These are phyloP conservation scores for Nelumbo lutea DNA, from an alignment of 164 flowering plant species.

Conservation along the genomic window DNA sequence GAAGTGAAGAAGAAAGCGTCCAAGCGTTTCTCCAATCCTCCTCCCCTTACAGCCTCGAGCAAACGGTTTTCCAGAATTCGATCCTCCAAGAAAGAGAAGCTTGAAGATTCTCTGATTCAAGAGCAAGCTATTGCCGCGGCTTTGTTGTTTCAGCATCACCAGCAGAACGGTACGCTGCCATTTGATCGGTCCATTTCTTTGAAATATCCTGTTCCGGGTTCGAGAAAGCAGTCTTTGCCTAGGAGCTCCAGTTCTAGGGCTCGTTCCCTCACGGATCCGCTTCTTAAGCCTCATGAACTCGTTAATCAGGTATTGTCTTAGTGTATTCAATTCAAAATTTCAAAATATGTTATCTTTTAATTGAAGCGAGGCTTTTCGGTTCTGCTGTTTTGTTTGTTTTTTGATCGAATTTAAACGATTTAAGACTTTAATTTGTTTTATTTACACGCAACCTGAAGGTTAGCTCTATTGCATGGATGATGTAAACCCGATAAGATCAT, in stretches of 20 bases:
- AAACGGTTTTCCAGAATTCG: conserved; percentile 54
- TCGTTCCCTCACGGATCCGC: conserved; percentile 72
- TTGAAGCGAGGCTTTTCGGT: no score
- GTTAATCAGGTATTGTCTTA: conserved; percentile 59
- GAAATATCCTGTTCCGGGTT: conserved; percentile 34
- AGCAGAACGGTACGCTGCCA: conserved; percentile 31
- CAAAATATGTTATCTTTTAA: background rate
- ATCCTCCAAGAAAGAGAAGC: conserved; percentile 42
- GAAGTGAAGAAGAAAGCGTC: conserved; percentile 28
- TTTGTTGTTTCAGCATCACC: conserved; percentile 46
- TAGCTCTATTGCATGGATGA: background rate
- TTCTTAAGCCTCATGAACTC: conserved; percentile 85
- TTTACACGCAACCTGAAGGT: background rate
- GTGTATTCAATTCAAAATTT: background rate
- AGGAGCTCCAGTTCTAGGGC: conserved; percentile 86
- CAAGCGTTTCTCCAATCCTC: conserved; percentile 30
- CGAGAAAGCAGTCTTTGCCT: conserved; percentile 54
- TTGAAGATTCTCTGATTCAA: conserved; percentile 50
- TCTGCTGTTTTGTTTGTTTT: no score
- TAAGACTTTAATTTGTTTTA: background rate
- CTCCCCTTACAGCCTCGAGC: conserved; percentile 25
- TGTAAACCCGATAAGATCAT: background rate
- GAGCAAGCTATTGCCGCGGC: conserved; percentile 79
- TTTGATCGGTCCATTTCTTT: conserved; percentile 79
- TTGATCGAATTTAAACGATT: no score